Percentiles rank a stretch among this genome's conserved stretches.
These are phyloP conservation scores for Coemansia sp. DNA, from an alignment of 192 early-diverging fungal genomes.

Conservation along the genomic window DNA sequence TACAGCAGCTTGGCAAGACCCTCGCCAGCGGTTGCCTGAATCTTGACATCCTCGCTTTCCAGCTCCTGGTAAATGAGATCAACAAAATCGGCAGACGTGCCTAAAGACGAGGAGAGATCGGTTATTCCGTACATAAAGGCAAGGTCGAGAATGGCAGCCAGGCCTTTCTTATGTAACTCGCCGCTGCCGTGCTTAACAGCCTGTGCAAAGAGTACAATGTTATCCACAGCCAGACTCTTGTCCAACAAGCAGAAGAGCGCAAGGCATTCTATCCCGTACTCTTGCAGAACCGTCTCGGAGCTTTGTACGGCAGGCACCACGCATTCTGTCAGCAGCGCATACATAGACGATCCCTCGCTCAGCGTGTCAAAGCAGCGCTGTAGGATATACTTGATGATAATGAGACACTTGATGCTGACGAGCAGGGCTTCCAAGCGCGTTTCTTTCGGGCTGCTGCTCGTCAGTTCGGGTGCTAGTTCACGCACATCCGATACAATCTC, in stretches of 20 bases:
- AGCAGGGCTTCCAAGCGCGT: slow-evolving; percentile 54
- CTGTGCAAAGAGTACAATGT: slow-evolving; percentile 71
- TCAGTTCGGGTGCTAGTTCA: slow-evolving; percentile 42
- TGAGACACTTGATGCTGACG: slow-evolving; percentile 63
- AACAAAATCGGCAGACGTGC: slow-evolving; percentile 49
- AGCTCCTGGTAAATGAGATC: slow-evolving; percentile 58
- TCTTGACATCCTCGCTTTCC: slow-evolving; percentile 55
- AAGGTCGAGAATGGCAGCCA: slow-evolving; percentile 64
- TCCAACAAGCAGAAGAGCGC: slow-evolving; percentile 78
- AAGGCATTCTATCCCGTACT: slow-evolving; percentile 81
- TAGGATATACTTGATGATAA: slow-evolving; percentile 68
- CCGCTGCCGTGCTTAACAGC: slow-evolving; percentile 51
- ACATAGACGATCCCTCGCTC: slow-evolving; percentile 70
- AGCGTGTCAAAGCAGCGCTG: slow-evolving; percentile 69
- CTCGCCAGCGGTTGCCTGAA: slow-evolving; percentile 74
- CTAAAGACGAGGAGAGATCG: slow-evolving; percentile 47
- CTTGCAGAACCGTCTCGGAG: slow-evolving; percentile 65
- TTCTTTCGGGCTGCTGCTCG: slow-evolving; percentile 35
- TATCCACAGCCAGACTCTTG: slow-evolving; percentile 70
- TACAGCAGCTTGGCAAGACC: slow-evolving; percentile 75
- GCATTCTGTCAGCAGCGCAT: slow-evolving; percentile 69
- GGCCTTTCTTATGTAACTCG: slow-evolving; percentile 64
- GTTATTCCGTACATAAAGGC: slow-evolving; percentile 53
- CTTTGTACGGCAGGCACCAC: slow-evolving; percentile 72
- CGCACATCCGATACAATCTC: slow-evolving; percentile 83